Evolutionary conservation across 108 stramenopile genomes (phyloP).

Genomic region (Nitzschia sp.): DNA sequence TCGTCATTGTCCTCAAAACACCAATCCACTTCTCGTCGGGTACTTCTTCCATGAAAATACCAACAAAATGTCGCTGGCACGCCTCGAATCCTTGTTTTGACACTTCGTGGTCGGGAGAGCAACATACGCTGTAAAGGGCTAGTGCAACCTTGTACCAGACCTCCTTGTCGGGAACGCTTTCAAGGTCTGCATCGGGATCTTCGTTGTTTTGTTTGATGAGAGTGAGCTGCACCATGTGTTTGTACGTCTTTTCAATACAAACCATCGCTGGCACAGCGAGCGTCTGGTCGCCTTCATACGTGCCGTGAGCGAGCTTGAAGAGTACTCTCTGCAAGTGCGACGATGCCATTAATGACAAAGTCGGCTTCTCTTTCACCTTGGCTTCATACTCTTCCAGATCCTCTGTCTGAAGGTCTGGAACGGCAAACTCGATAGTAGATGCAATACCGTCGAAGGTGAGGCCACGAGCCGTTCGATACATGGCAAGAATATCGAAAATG

Average conservation of each 20-base stretch:
- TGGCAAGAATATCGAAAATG: constrained; percentile 62
- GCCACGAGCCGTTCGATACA: constrained; percentile 52
- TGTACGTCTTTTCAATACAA: constrained; percentile 74
- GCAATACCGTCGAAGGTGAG: constrained; percentile 87
- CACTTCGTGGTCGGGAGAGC: constrained; percentile 44
- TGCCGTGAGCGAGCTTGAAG: constrained; percentile 62
- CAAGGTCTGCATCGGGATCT: constrained; percentile 33
- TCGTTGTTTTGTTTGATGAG: constrained; percentile 29
- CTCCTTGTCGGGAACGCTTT: constrained; percentile 55
- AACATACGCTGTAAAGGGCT: constrained; percentile 67
- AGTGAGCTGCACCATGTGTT: constrained; percentile 45
- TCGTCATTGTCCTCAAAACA: constrained; percentile 59
- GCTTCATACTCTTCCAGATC: constrained; percentile 40
- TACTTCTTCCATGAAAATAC: constrained; percentile 57
- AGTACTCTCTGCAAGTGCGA: constrained; percentile 57
- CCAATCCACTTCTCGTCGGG: constrained; percentile 68
- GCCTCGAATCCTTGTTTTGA: constrained; percentile 65
- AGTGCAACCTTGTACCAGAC: constrained; percentile 59
- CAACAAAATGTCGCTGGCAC: constrained; percentile 58
- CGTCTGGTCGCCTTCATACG: constrained; percentile 61
- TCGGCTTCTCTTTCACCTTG: constrained; percentile 29
- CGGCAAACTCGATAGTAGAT: constrained; percentile 63
- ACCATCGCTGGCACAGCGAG: constrained; percentile 67
- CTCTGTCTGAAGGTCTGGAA: constrained; percentile 41
- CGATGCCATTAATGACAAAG: constrained; percentile 50